Evolutionary conservation across 1,284 basidiomycete genomes (phyloP).

Genomic region (Meripilus lineatus): DNA sequence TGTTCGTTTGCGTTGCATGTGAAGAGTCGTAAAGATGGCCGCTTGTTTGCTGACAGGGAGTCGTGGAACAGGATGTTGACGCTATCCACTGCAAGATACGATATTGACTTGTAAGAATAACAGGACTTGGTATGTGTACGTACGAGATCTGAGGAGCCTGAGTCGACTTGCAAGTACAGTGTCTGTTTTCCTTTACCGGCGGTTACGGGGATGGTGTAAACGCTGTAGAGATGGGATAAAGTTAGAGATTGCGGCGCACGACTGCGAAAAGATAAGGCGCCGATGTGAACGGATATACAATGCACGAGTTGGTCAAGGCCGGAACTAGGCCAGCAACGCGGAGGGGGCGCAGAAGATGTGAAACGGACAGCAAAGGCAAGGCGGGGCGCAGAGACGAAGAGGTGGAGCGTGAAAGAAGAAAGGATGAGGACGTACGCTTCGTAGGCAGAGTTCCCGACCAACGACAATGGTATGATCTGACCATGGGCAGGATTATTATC

Average conservation of each 20-base stretch:
- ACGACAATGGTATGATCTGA: slow-evolving; percentile 47
- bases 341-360: not conserved
- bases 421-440: slow-evolving; percentile 43
- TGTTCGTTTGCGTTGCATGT: slow-evolving; percentile 35
- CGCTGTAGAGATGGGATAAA: slow-evolving; percentile 30
- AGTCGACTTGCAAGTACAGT: slow-evolving; percentile 64
- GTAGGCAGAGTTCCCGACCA: slow-evolving; percentile 44
- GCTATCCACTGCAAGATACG: slow-evolving; percentile 53
- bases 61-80: slow-evolving; percentile 47
- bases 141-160: slow-evolving; percentile 72
- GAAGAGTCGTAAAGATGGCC: slow-evolving; percentile 50
- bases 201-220: slow-evolving; percentile 53
- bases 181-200: slow-evolving; percentile 48
- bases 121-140: slow-evolving; percentile 19
- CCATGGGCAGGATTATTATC: too few species aligned
- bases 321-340: not conserved
- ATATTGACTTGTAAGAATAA: not conserved
- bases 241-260: not conserved
- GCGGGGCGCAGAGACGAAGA: slow-evolving; percentile 6
- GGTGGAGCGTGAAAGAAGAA: slow-evolving; percentile 4
- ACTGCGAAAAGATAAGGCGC: not conserved
- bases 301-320: too few species aligned
- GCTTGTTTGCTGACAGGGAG: slow-evolving; percentile 38
- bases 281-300: not conserved
- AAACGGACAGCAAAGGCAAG: slow-evolving; percentile 6